Conservation (phyloP, 139 green algal species). For the Micromonas pusilla region DNA sequence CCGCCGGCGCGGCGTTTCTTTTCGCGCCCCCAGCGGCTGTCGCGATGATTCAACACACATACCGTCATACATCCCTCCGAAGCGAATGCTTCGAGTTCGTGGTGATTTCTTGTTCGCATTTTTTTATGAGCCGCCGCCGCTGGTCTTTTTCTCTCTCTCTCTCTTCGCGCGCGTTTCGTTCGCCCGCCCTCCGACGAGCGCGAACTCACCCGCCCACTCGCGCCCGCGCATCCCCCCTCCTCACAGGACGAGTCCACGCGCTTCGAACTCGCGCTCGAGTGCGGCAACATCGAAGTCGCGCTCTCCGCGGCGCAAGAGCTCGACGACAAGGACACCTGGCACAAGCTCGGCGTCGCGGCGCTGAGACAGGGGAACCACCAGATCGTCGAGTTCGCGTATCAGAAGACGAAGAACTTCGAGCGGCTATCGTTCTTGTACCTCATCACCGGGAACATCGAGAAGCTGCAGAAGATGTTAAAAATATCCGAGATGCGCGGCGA, state of each 20-base stretch:
- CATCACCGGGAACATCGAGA: constrained; percentile 89
- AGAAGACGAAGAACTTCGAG: constrained; percentile 98
- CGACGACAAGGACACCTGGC: constrained; percentile 95
- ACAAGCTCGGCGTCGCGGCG: constrained; percentile 78
- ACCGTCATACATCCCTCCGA: not conserved
- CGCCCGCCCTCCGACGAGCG: not conserved
- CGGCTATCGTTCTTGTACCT: constrained; percentile 99
- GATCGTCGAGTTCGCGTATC: constrained; percentile 97
- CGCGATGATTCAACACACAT: constrained; percentile 1
- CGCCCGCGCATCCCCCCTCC: too few species aligned
- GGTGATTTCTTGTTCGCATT: constrained; percentile 15
- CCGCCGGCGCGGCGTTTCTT: not conserved
- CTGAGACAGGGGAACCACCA: constrained; percentile 89
- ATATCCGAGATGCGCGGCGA: constrained; percentile 92
- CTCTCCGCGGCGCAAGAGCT: constrained; percentile 84
- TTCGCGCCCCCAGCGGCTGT: not conserved
- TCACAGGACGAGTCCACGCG: constrained; percentile 65
- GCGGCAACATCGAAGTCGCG: constrained; percentile 96
- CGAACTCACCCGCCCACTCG: not conserved
- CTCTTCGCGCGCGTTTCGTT: not conserved
- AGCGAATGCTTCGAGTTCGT: constrained; percentile 7
- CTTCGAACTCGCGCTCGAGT: constrained; percentile 92
- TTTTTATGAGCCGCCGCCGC: not conserved
- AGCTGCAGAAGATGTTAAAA: constrained; percentile 96
- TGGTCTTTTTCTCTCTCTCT: not conserved